Conservation (phyloP, 139 green algal species). For the Chlorella sp. region DNA sequence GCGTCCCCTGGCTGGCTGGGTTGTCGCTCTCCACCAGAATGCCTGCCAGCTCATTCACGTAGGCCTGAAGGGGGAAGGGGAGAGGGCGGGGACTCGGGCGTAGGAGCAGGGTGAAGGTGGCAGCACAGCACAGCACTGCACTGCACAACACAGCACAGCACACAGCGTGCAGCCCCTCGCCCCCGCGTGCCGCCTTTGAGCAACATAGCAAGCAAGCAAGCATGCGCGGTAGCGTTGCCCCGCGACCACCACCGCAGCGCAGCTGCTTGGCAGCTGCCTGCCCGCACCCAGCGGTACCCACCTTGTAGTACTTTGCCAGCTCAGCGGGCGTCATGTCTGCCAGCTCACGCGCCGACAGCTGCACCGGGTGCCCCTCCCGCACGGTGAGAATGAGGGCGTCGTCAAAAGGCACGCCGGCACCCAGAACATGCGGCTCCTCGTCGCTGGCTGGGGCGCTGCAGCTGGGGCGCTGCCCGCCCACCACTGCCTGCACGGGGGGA, state of each 20-base stretch:
- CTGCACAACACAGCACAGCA: neutral
- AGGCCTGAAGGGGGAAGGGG: conserved; percentile 28
- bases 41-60: conserved; percentile 52
- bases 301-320: conserved; percentile 51
- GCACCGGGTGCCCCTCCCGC: conserved; percentile 32
- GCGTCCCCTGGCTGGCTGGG: neutral
- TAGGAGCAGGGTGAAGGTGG: neutral
- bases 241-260: too few relatives aligned
- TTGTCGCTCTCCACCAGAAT: conserved; percentile 35
- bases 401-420: neutral
- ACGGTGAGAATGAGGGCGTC: conserved; percentile 47
- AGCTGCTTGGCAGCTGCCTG: neutral
- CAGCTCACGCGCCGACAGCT: conserved; percentile 31
- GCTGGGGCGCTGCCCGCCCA: neutral
- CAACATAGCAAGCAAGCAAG: neutral
- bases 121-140: neutral
- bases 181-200: too few relatives aligned
- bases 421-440: conserved; percentile 24
- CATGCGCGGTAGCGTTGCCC: too few relatives aligned
- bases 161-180: too few relatives aligned
- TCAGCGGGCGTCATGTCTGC: conserved; percentile 43
- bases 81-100: neutral
- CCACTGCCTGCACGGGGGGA: neutral
- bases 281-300: neutral
- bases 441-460: conserved; percentile 15